These are phyloP conservation scores for Podospora bellae-mahoneyi DNA, from an alignment of 495 filamentous ascomycete genomes.

Conservation along the genomic window DNA sequence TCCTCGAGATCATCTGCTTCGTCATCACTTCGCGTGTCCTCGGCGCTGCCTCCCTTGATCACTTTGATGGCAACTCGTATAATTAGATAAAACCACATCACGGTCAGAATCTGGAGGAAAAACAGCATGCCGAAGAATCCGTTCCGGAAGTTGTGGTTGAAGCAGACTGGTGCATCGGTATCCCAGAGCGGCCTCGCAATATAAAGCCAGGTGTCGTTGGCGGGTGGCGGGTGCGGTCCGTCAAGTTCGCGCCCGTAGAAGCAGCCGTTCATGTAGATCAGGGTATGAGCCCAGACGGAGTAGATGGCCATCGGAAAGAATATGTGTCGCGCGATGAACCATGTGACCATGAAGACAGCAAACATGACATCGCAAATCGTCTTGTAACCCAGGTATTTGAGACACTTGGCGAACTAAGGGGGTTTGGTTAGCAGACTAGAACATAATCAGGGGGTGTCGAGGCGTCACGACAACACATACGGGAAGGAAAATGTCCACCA, in stretches of 20 bases:
- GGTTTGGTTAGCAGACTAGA: background rate
- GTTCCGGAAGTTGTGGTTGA: slow-evolving; percentile 65
- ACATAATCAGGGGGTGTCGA: background rate
- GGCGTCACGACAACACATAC: slow-evolving; percentile 50
- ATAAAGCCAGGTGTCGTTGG: slow-evolving; percentile 56
- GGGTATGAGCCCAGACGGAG: slow-evolving; percentile 72
- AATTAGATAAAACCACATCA: slow-evolving; percentile 91
- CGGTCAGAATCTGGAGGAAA: slow-evolving; percentile 71
- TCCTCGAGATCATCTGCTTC: slow-evolving; percentile 65
- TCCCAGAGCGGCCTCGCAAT: slow-evolving; percentile 64
- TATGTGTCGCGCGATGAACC: slow-evolving; percentile 81
- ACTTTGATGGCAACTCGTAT: slow-evolving; percentile 72
- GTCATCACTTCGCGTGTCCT: slow-evolving; percentile 84
- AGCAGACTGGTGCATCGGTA: slow-evolving; percentile 70
- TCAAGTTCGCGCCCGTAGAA: slow-evolving; percentile 53
- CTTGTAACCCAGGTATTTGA: slow-evolving; percentile 80
- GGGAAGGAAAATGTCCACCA: slow-evolving; percentile 83
- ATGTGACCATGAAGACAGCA: slow-evolving; percentile 79
- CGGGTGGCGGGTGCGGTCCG: slow-evolving; percentile 54
- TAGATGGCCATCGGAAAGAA: slow-evolving; percentile 74
- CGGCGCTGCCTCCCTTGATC: slow-evolving; percentile 70
- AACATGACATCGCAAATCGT: slow-evolving; percentile 79
- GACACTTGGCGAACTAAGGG: slow-evolving; percentile 78
- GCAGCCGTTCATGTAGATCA: slow-evolving; percentile 65
- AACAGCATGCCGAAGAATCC: slow-evolving; percentile 73